These are phyloP conservation scores for Chloranthus sessilifolius DNA, from an alignment of 164 flowering plant genomes.

Conservation along the genomic window DNA sequence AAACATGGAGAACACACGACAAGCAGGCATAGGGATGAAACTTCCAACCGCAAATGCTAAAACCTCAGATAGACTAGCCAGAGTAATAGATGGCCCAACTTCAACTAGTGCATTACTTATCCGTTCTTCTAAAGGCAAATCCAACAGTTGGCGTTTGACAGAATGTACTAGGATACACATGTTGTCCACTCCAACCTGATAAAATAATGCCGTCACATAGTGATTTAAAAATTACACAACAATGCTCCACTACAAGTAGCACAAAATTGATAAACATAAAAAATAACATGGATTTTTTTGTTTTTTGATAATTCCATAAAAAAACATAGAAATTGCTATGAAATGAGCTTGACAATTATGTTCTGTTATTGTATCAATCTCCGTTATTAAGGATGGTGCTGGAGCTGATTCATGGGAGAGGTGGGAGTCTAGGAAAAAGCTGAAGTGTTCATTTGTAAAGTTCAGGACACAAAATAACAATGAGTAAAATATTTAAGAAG, in stretches of 20 bases:
- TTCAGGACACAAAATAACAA: too few relatives aligned
- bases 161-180: constrained; percentile 97
- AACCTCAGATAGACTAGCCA: constrained; percentile 90
- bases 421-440: too few relatives aligned
- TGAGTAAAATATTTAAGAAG: too few relatives aligned
- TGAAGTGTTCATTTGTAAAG: too few relatives aligned
- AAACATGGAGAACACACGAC: constrained; percentile 98
- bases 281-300: too few relatives aligned
- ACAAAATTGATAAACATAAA: not conserved
- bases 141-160: constrained; percentile 75
- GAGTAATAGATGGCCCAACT: constrained; percentile 96
- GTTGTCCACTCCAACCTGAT: constrained; percentile 97
- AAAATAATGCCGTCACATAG: not conserved
- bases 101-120: constrained; percentile 93
- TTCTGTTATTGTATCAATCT: too few relatives aligned
- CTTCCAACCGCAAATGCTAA: constrained; percentile 97
- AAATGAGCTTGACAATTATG: too few relatives aligned
- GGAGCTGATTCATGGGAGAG: too few relatives aligned
- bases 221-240: too few relatives aligned
- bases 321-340: too few relatives aligned
- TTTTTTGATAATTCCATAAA: too few relatives aligned
- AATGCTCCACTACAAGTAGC: not conserved
- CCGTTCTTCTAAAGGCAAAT: constrained; percentile 75
- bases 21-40: constrained; percentile 98
- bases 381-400: too few relatives aligned